phyloP scores from a whole-genome alignment of 345 rosid species.

The Citrus hindsii region DNA sequence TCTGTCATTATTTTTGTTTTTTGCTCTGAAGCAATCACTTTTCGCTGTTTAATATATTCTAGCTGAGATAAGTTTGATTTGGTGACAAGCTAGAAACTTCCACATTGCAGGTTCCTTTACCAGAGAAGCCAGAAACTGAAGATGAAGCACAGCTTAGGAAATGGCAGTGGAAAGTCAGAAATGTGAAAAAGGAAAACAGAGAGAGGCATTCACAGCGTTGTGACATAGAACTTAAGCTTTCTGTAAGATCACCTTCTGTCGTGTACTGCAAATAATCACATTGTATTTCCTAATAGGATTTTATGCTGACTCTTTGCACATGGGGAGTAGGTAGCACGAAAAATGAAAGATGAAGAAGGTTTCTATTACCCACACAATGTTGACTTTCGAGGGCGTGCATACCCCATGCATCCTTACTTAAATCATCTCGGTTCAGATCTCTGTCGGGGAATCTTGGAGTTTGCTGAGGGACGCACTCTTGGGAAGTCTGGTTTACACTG shows the following conservation, averaged over 20 bases:
- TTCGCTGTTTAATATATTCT: neutral
- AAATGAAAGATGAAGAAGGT: slow-evolving; percentile 78
- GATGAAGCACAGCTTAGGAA: slow-evolving; percentile 57
- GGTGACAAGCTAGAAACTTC: slow-evolving; percentile 11
- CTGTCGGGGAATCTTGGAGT: slow-evolving; percentile 80
- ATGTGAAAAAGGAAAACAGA: slow-evolving; percentile 60
- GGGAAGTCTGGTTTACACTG: slow-evolving; percentile 70
- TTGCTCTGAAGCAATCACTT: neutral
- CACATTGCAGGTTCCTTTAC: slow-evolving; percentile 61
- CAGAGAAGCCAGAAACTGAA: slow-evolving; percentile 74
- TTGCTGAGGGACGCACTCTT: slow-evolving; percentile 75
- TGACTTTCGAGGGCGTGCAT: slow-evolving; percentile 91
- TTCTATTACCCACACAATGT: slow-evolving; percentile 82
- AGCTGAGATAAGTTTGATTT: neutral
- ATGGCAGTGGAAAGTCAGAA: slow-evolving; percentile 70
- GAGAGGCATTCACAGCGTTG: slow-evolving; percentile 84
- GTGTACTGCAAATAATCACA: slow-evolving; percentile 1
- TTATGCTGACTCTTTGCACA: too few species aligned
- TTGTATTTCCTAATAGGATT: slow-evolving; percentile 18
- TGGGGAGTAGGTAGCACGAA: slow-evolving; percentile 81
- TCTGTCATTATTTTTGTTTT: neutral
- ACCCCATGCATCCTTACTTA: slow-evolving; percentile 85
- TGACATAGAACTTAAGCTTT: slow-evolving; percentile 76
- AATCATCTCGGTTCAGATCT: slow-evolving; percentile 92
- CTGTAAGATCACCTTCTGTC: slow-evolving; percentile 43